These are phyloP conservation scores for Ceratobasidium sp. DNA, from an alignment of 1,284 basidiomycete species.

Conservation along the genomic window DNA sequence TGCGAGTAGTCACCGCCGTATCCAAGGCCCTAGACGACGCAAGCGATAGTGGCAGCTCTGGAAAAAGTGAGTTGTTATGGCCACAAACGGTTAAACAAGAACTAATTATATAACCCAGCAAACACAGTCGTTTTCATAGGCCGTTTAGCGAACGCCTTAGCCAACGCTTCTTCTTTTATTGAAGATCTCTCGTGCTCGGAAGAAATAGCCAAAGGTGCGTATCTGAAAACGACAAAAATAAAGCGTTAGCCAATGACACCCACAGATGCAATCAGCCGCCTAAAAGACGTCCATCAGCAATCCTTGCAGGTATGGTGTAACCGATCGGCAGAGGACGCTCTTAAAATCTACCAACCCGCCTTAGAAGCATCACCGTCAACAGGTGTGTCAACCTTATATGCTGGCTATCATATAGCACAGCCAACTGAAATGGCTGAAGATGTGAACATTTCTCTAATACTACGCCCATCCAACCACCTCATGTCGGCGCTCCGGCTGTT, in stretches of 20 bases:
- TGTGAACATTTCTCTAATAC: conserved; percentile 47
- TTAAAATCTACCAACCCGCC: conserved; percentile 35
- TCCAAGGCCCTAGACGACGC: conserved; percentile 39
- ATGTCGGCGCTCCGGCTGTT: conserved; percentile 65
- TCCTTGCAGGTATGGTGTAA: conserved; percentile 64
- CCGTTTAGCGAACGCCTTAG: conserved; percentile 43
- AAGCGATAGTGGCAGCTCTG: conserved; percentile 2
- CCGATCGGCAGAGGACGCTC: conserved; percentile 54
- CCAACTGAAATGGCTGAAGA: conserved; percentile 36
- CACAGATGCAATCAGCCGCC: conserved; percentile 60
- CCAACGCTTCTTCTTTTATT: conserved; percentile 39
- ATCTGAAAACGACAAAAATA: not conserved
- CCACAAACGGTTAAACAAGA: not conserved
- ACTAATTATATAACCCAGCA: not conserved
- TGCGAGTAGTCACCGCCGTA: conserved; percentile 55
- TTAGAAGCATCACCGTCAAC: conserved; percentile 15
- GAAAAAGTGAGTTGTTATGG: not conserved
- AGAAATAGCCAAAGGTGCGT: conserved; percentile 20
- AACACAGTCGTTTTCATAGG: conserved; percentile 44
- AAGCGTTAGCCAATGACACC: not conserved
- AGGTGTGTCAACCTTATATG: conserved; percentile 1
- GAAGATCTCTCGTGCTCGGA: conserved; percentile 32
- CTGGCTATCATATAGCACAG: not conserved
- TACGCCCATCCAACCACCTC: conserved; percentile 64
- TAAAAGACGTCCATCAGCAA: conserved; percentile 56